Conservation (phyloP, 257 asterid genomes). For the Solanum habrochaites region DNA sequence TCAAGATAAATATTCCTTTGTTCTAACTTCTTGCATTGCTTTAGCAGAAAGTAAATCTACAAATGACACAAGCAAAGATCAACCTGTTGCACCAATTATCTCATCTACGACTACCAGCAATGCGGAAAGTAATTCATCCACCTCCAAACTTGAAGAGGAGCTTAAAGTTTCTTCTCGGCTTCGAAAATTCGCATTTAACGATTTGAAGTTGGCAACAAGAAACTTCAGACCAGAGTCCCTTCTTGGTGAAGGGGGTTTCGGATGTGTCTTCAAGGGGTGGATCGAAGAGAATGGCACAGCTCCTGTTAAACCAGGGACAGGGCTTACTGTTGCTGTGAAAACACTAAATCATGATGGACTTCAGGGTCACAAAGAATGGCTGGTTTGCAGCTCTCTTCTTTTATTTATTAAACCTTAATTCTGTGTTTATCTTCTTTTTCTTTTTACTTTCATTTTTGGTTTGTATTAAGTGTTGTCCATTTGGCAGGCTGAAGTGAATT, state of each 20-base stretch:
- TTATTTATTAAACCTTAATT: neutral
- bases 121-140: conserved; percentile 63
- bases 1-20: neutral
- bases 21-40: conserved; percentile 14
- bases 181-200: conserved; percentile 74
- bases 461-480: conserved; percentile 9
- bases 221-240: conserved; percentile 95
- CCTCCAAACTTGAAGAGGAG: conserved; percentile 77
- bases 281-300: conserved; percentile 99
- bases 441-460: neutral
- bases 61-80: conserved; percentile 43
- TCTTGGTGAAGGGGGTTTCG: conserved; percentile 98
- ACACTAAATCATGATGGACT: conserved; percentile 93
- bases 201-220: conserved; percentile 83
- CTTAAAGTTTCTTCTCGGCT: conserved; percentile 77
- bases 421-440: neutral
- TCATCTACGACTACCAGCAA: conserved; percentile 67
- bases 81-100: conserved; percentile 44
- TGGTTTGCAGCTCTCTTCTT: conserved; percentile 52
- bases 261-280: conserved; percentile 99
- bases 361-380: conserved; percentile 99
- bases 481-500: conserved; percentile 92
- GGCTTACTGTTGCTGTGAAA: conserved; percentile 96
- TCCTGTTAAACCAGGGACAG: conserved; percentile 97
- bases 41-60: conserved; percentile 57